A percentile compares a stretch with the other conserved stretches of the same genome.
These are phyloP conservation scores for Mycosarcoma maydis DNA, from an alignment of 1,284 basidiomycete genomes.

Conservation along the genomic window DNA sequence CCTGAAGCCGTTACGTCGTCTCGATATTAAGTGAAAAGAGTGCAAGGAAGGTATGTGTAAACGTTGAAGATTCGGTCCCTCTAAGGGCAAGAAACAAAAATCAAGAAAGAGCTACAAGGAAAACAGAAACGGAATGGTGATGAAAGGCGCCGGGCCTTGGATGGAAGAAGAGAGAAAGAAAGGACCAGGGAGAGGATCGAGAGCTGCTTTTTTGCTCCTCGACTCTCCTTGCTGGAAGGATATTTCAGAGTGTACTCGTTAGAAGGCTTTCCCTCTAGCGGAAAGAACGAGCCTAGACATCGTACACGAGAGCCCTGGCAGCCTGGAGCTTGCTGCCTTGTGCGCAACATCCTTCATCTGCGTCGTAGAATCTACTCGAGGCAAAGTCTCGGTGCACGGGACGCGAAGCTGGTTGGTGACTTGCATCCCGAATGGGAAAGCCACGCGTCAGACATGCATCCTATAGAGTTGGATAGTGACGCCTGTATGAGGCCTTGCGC, in stretches of 20 bases:
- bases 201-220: background rate
- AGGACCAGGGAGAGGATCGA: slow-evolving; percentile 4
- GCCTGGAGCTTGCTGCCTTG: too few species aligned
- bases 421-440: slow-evolving; percentile 19
- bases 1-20: slow-evolving; percentile 21
- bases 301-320: too few species aligned
- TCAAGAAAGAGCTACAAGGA: slow-evolving; percentile 16
- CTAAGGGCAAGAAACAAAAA: too few species aligned
- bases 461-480: slow-evolving; percentile 18
- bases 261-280: too few species aligned
- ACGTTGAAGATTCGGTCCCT: background rate
- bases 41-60: background rate
- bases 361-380: slow-evolving; percentile 26
- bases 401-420: slow-evolving; percentile 1
- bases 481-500: too few species aligned
- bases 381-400: background rate
- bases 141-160: slow-evolving; percentile 34
- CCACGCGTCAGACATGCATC: background rate
- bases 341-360: background rate
- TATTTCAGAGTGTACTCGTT: too few species aligned
- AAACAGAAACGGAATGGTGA: slow-evolving; percentile 26
- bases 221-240: too few species aligned
- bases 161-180: slow-evolving; percentile 29
- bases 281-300: too few species aligned
- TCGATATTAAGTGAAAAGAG: background rate